Evolutionary conservation across 2,329 filamentous ascomycete species (phyloP).

Genomic region (Colletotrichum viniferum): DNA sequence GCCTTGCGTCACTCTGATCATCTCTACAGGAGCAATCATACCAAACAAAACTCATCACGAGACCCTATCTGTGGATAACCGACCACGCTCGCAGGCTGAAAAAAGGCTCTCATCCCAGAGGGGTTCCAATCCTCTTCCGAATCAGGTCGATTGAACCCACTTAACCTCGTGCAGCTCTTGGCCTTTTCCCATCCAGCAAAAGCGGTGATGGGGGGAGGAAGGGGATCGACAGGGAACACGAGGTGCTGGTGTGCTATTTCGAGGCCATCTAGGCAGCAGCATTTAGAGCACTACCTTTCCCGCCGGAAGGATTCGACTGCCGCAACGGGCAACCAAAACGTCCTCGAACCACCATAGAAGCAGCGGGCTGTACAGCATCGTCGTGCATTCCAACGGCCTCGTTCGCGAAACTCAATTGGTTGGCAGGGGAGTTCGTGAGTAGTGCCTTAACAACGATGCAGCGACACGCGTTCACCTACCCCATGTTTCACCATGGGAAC

Average conservation of each 20-base stretch:
- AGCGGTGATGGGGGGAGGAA: not conserved
- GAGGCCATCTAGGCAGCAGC: conserved; percentile 10
- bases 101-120: not conserved
- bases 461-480: not conserved
- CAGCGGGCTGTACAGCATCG: not conserved
- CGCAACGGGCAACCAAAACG: not conserved
- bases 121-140: not conserved
- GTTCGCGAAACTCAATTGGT: not conserved
- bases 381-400: not conserved
- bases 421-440: not conserved
- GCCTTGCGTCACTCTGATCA: not conserved
- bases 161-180: not conserved
- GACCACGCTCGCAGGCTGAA: not conserved
- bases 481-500: not conserved
- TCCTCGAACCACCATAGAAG: not conserved
- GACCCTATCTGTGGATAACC: not conserved
- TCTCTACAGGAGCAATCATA: not conserved
- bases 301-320: not conserved
- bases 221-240: not conserved
- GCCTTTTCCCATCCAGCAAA: not conserved
- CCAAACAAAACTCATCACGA: not conserved
- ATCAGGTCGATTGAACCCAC: not conserved
- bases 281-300: not conserved
- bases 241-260: conserved; percentile 3
- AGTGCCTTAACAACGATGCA: not conserved